phyloP scores from a whole-genome alignment of 2,329 filamentous ascomycete genomes.

The Coniochaeta sp. region DNA sequence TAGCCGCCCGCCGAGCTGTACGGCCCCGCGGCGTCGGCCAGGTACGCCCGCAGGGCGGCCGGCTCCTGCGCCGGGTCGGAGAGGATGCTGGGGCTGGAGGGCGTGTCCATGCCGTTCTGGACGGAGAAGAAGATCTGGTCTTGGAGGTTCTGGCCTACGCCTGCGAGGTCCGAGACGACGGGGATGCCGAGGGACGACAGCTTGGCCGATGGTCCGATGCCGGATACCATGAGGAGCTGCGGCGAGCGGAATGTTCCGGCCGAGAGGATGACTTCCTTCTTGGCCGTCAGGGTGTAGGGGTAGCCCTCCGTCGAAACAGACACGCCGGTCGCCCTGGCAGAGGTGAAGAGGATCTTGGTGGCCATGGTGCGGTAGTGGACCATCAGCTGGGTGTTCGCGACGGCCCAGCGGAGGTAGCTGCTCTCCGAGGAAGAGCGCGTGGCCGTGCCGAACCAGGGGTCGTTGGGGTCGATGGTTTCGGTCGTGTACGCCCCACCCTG shows the following conservation, averaged over 20 bases:
- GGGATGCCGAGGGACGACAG: conserved; percentile 34
- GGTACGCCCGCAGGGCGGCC: conserved; percentile 6
- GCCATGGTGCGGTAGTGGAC: conserved; percentile 34
- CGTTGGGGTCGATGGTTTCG: conserved; percentile 20
- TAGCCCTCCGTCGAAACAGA: conserved; percentile 12
- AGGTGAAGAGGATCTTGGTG: conserved; percentile 35
- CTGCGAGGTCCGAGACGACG: conserved; percentile 28
- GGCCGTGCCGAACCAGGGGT: conserved; percentile 4
- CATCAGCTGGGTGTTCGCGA: conserved; percentile 17
- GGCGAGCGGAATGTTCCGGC: conserved; percentile 31
- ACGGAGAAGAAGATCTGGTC: conserved; percentile 36
- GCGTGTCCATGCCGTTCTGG: conserved; percentile 24
- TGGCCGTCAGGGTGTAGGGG: conserved; percentile 16
- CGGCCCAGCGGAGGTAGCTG: conserved; percentile 23
- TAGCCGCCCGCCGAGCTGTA: conserved; percentile 17
- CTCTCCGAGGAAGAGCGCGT: conserved; percentile 26
- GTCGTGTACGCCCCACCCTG: conserved; percentile 26
- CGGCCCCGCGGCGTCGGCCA: conserved; percentile 15
- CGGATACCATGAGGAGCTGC: conserved; percentile 16
- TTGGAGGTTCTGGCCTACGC: conserved; percentile 54
- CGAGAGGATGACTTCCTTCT: conserved; percentile 31
- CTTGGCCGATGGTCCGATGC: conserved; percentile 1
- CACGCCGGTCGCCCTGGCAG: conserved; percentile 16
- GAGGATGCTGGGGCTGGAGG: conserved; percentile 18
- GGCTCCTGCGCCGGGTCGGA: conserved; percentile 16